These are phyloP conservation scores for Apophysomyces sp. DNA, from an alignment of 371 early-diverging fungal genomes.

Conservation along the genomic window DNA sequence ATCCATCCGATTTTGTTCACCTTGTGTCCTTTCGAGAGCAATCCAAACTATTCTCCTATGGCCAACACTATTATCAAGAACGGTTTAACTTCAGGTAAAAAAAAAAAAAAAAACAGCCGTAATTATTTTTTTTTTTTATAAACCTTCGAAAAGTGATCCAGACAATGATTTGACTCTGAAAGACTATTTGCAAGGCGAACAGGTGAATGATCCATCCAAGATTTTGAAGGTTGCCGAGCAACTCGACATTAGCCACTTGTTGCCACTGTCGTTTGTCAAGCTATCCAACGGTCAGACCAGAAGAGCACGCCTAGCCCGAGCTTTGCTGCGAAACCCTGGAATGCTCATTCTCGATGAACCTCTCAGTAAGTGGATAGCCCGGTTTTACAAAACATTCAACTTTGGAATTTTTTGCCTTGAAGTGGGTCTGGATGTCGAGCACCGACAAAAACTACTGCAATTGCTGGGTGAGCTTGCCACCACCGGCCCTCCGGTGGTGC, in stretches of 20 bases:
- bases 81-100: constrained; percentile 55
- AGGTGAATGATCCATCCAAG: constrained; percentile 1
- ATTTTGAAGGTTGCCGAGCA: constrained; percentile 25
- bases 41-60: constrained; percentile 41
- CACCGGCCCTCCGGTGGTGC: constrained; percentile 35
- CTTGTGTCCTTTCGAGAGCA: constrained; percentile 54
- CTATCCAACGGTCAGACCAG: constrained; percentile 61
- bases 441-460: constrained; percentile 42
- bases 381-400: background rate
- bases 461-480: constrained; percentile 35
- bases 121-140: background rate
- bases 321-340: constrained; percentile 35
- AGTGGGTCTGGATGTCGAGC: constrained; percentile 62
- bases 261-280: constrained; percentile 51
- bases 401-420: background rate
- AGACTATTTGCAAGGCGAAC: constrained; percentile 15
- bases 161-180: constrained; percentile 42
- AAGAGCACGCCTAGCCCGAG: constrained; percentile 53
- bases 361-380: constrained; percentile 45
- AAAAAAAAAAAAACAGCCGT: too few relatives aligned
- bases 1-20: constrained; percentile 39
- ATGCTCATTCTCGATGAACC: constrained; percentile 60
- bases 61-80: constrained; percentile 54
- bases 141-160: constrained; percentile 34
- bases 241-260: constrained; percentile 30